A percentile compares a stretch with the other conserved stretches of the same genome.
Conservation (phyloP, 208 protist species). For the Acanthamoeba triangularis region DNA sequence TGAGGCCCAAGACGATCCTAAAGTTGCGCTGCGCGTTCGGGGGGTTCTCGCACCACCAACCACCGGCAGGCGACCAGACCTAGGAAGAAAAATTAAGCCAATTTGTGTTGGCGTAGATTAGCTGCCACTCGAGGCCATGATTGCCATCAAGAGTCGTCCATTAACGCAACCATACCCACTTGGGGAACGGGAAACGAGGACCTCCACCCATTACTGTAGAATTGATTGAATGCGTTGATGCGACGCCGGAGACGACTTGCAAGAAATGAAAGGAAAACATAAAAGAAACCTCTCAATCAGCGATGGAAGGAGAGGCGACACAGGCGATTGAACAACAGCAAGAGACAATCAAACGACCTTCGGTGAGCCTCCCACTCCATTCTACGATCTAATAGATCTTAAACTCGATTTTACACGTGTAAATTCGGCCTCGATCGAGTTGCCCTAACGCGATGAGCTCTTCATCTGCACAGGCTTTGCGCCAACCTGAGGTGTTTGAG, state of each 20-base stretch:
- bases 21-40: constrained; percentile 22
- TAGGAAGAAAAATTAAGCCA: background rate
- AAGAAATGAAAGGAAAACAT: background rate
- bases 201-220: constrained; percentile 26
- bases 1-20: background rate
- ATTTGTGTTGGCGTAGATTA: background rate
- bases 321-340: background rate
- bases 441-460: background rate
- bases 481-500: constrained; percentile 68
- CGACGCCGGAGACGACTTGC: no score
- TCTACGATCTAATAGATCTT: background rate
- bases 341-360: background rate
- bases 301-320: background rate
- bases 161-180: background rate
- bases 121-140: background rate
- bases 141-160: background rate
- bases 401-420: background rate
- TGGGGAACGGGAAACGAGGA: constrained; percentile 60
- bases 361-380: background rate
- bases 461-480: background rate
- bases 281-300: background rate
- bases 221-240: background rate
- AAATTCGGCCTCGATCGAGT: background rate
- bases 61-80: constrained; percentile 59
- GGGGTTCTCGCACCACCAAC: constrained; percentile 47